Evolutionary conservation across 495 filamentous ascomycete genomes (phyloP), one percentile per base, ranked within the genome.

Genomic region (Penicillium verhagenii): DNA sequence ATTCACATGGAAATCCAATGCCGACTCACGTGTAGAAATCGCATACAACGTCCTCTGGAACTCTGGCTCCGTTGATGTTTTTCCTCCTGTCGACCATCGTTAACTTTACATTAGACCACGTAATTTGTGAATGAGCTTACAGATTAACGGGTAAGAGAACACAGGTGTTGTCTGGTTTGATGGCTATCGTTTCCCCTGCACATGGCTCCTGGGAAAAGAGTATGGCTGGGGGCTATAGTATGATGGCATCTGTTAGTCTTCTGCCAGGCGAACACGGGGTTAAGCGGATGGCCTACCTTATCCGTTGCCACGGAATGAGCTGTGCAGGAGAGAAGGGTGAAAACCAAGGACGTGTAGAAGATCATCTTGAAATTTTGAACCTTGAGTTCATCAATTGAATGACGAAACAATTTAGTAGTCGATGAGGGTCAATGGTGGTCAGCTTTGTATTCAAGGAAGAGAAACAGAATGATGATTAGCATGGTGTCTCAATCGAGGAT

Each of bases 31-130:
- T 45, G 13, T 25, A 45, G n/a, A 26, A 44, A 23, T 44, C 21
- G n/a, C 42, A 45, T 7, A 45, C 42, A 24, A 45, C 42, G 16
- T 45, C 42, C 8, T 28, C 42, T n/a, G 42, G 42, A n/a, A 45
- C 8, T n/a, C 16, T 18, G 7, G 42, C 42, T 4, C 21, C 21
- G 42, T 26, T 45, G 23, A 45, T 45, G 4, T 45, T 26, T 13
- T 45, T 45, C 8, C 14, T 11, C 42, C 42, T 45, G 11, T 0
- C 1, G 18, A 18, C 16, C 4, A 26, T n/a, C n/a, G n/a, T 45
- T 26, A 45, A 23, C 21, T 26, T 24, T 25, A 14, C 16, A 0
- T 8, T 7, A 6, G 4, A 13, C n/a, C 23, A 14, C 5, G 6
- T 11, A 16, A 16, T 3, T 16, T 26, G 10, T 6, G 8, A 14